Percentiles rank a stretch among this genome's conserved stretches.
Evolutionary conservation across 2,329 filamentous ascomycete genomes (phyloP).

Genomic region (Ceratocystis lukuohia): DNA sequence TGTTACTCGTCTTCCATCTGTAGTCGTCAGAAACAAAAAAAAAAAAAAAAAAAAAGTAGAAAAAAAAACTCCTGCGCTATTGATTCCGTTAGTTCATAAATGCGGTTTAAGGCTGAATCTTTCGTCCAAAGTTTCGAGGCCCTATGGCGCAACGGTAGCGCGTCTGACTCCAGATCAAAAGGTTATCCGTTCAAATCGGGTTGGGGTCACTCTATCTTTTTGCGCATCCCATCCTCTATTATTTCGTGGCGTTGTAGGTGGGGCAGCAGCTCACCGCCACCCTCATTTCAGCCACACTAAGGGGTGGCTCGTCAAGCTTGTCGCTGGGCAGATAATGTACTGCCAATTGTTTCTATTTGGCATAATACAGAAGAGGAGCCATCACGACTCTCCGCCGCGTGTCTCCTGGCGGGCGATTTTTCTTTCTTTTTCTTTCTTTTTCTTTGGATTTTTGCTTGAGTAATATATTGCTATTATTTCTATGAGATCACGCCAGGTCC

Average conservation of each 20-base stretch:
- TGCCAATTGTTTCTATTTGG: background rate
- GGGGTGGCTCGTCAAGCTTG: background rate
- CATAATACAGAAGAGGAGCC: background rate
- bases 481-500: background rate
- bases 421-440: background rate
- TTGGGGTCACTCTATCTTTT: slow-evolving; percentile 4
- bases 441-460: background rate
- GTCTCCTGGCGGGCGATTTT: background rate
- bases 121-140: background rate
- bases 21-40: too few species aligned
- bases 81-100: background rate
- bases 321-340: background rate
- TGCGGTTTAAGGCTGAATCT: background rate
- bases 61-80: too few species aligned
- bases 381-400: background rate
- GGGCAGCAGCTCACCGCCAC: background rate
- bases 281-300: background rate
- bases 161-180: slow-evolving; percentile 19
- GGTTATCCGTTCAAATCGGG: slow-evolving; percentile 19
- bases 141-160: slow-evolving; percentile 19
- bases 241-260: too few species aligned
- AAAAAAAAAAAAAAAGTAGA: too few species aligned
- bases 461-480: background rate
- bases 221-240: rapidly evolving
- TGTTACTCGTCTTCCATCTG: too few species aligned